phyloP scores from a whole-genome alignment of 306 rosid genomes.

The Benincasa hispida region DNA sequence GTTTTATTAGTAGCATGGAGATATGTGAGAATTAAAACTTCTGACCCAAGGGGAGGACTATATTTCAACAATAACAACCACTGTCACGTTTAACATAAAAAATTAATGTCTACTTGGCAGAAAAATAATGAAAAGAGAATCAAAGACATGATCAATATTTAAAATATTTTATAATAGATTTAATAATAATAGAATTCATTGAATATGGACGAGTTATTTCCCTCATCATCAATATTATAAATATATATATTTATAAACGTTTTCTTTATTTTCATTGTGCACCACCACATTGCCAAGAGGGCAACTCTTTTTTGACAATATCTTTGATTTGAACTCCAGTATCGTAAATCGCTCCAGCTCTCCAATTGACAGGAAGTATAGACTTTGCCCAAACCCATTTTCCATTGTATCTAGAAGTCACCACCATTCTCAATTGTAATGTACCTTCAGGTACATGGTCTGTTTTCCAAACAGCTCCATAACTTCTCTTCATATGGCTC shows the following conservation, averaged over 20 bases:
- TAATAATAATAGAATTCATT: background rate
- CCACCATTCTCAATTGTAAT: slow-evolving; percentile 58
- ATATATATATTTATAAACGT: too few species aligned
- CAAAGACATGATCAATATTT: too few species aligned
- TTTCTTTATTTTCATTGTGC: background rate
- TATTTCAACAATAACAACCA: too few species aligned
- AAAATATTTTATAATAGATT: too few species aligned
- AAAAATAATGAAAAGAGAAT: too few species aligned
- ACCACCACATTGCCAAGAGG: background rate
- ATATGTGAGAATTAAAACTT: too few species aligned
- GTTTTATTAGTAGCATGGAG: too few species aligned
- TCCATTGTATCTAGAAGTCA: slow-evolving; percentile 67
- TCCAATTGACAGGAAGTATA: slow-evolving; percentile 69
- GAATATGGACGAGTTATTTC: background rate
- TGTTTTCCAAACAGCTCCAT: slow-evolving; percentile 85
- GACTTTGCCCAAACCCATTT: slow-evolving; percentile 63
- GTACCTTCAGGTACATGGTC: slow-evolving; percentile 56
- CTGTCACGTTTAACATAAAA: too few species aligned
- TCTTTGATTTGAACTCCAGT: slow-evolving; percentile 55
- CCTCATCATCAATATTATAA: too few species aligned
- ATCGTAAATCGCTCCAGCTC: slow-evolving; percentile 33
- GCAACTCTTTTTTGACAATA: slow-evolving; percentile 62
- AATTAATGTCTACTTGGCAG: too few species aligned
- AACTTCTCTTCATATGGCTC: slow-evolving; percentile 44
- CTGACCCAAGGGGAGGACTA: too few species aligned